Percentiles rank a stretch among this genome's conserved stretches.
These are phyloP conservation scores for Vitis amurensis DNA, from an alignment of 164 flowering plant genomes.

Conservation along the genomic window DNA sequence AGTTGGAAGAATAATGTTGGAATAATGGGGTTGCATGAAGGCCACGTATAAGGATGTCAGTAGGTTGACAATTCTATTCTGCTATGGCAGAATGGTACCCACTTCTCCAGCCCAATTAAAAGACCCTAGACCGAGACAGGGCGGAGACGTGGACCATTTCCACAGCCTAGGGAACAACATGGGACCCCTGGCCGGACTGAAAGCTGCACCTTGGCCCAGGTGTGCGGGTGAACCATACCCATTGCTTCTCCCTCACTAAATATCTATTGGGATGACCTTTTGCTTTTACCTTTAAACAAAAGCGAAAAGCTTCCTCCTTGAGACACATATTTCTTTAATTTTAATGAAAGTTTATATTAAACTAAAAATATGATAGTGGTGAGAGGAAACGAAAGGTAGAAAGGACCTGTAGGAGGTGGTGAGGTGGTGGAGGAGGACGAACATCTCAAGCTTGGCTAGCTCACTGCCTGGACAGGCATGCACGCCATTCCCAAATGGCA, in stretches of 20 bases:
- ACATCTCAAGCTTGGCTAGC: conserved; percentile 87
- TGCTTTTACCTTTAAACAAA: too few species aligned
- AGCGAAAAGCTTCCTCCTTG: too few species aligned
- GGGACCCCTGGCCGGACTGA: neutral
- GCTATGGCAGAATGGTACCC: too few species aligned
- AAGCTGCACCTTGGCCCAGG: too few species aligned
- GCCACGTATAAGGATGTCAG: conserved; percentile 12
- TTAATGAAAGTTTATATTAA: neutral
- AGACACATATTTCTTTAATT: neutral
- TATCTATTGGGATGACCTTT: too few species aligned
- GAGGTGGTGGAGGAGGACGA: conserved; percentile 77
- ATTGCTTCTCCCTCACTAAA: too few species aligned
- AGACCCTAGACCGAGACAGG: neutral
- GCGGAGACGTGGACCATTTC: conserved; percentile 22
- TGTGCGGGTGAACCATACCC: too few species aligned
- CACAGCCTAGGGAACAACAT: conserved; percentile 23
- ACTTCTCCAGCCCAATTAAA: too few species aligned
- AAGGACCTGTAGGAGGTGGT: conserved; percentile 62
- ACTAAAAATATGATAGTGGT: neutral
- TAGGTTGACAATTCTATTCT: neutral
- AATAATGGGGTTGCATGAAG: conserved; percentile 3
- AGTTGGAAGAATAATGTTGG: neutral
- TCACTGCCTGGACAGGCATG: conserved; percentile 96
- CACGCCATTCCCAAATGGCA: conserved; percentile 89
- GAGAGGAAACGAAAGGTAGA: conserved; percentile 17